Evolutionary conservation across 129 eudicot species (phyloP).

Genomic region (Lactuca sativa): DNA sequence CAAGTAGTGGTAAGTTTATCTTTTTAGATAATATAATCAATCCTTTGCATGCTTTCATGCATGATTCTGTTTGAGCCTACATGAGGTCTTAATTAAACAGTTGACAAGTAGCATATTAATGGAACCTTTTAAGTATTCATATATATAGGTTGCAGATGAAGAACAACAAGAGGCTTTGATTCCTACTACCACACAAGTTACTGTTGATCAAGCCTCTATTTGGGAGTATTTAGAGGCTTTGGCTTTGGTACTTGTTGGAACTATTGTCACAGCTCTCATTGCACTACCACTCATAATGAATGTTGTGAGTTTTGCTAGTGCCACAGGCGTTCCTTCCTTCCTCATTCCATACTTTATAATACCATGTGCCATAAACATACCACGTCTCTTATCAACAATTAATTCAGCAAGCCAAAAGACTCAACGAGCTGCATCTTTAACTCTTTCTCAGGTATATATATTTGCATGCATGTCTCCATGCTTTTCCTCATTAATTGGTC

Average conservation of each 20-base stretch:
- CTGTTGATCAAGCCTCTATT: conserved; percentile 17
- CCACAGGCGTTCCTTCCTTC: conserved; percentile 55
- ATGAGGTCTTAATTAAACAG: neutral
- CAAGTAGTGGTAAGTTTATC: conserved; percentile 26
- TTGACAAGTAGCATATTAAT: neutral
- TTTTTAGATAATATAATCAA: neutral
- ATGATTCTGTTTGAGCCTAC: neutral
- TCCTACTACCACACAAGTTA: conserved; percentile 1
- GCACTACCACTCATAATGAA: conserved; percentile 50
- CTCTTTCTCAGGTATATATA: conserved; percentile 52
- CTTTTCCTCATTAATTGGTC: neutral
- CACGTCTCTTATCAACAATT: conserved; percentile 42
- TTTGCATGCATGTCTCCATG: neutral
- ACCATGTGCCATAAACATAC: conserved; percentile 54
- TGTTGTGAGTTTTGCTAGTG: conserved; percentile 42
- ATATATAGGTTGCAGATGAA: conserved; percentile 31
- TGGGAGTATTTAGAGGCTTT: conserved; percentile 41
- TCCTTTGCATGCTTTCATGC: neutral
- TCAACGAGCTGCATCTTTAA: conserved; percentile 48
- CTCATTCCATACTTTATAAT: conserved; percentile 54
- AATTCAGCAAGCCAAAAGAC: conserved; percentile 53
- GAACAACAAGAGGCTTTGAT: conserved; percentile 43
- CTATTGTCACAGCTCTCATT: conserved; percentile 32
- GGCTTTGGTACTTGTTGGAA: conserved; percentile 44
- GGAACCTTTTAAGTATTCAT: neutral